Percentiles rank a stretch among this genome's conserved stretches.
These are phyloP conservation scores for Auriscalpium microsporum DNA, from an alignment of 768 basidiomycete genomes.

Conservation along the genomic window DNA sequence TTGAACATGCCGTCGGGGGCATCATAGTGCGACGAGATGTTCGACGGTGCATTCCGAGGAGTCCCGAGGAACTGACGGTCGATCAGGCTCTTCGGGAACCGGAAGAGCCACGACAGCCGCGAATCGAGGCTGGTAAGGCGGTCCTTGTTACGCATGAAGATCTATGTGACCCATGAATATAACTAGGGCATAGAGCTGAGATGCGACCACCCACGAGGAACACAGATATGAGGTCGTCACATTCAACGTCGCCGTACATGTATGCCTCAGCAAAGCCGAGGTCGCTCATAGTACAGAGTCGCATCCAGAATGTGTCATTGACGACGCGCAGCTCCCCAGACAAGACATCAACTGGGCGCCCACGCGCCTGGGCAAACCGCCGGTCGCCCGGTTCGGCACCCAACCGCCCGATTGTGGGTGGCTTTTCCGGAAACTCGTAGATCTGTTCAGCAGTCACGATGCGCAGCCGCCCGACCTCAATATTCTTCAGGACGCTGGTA, in stretches of 20 bases:
- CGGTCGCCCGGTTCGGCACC: too few species aligned
- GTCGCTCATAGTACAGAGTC: conserved; percentile 8
- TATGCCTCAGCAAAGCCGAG: conserved; percentile 18
- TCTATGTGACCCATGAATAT: neutral
- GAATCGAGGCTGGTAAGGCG: conserved; percentile 10
- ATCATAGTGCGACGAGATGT: conserved; percentile 31
- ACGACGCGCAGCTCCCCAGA: conserved; percentile 4
- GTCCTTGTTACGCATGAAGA: conserved; percentile 8
- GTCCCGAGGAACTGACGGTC: conserved; percentile 8
- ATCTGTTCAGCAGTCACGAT: neutral
- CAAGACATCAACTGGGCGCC: neutral
- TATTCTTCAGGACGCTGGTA: neutral
- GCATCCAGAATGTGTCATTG: conserved; percentile 14
- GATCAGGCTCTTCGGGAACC: neutral
- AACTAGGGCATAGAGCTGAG: neutral
- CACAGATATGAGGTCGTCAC: conserved; percentile 8
- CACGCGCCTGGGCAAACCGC: too few species aligned
- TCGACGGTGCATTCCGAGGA: conserved; percentile 11
- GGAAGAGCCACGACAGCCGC: conserved; percentile 6
- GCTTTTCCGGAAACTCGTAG: neutral
- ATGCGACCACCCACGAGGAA: conserved; percentile 3
- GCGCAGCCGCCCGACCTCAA: neutral
- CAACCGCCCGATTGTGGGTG: too few species aligned
- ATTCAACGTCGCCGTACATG: conserved; percentile 16
- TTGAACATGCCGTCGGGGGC: conserved; percentile 34